phyloP scores from a whole-genome alignment of 768 basidiomycete genomes.

The Mycena albidolilacea region DNA sequence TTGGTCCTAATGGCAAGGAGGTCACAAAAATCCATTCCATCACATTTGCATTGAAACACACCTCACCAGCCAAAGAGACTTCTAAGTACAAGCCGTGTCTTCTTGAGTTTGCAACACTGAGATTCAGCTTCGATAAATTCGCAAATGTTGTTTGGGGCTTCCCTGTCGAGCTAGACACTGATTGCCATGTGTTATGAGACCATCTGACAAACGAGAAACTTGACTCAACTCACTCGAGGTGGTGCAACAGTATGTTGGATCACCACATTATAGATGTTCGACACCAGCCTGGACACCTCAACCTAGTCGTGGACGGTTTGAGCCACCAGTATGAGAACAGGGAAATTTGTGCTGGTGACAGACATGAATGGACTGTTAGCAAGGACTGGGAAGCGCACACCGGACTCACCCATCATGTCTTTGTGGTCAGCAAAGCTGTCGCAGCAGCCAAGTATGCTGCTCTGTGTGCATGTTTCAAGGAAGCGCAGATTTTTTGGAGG shows the following conservation, averaged over 20 bases:
- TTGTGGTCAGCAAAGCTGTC: background rate
- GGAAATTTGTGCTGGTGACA: constrained; percentile 30
- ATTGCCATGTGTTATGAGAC: constrained; percentile 40
- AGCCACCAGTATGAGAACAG: constrained; percentile 9
- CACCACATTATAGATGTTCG: constrained; percentile 38
- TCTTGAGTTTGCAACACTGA: constrained; percentile 47
- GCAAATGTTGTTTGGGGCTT: constrained; percentile 41
- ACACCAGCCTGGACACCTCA: background rate
- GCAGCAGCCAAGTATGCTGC: constrained; percentile 5
- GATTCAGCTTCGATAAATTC: constrained; percentile 42
- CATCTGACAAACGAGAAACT: constrained; percentile 43
- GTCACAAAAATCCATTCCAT: constrained; percentile 39
- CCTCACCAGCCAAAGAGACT: background rate
- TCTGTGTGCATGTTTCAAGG: constrained; percentile 10
- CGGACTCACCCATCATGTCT: constrained; percentile 26
- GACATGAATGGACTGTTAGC: constrained; percentile 41
- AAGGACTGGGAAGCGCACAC: constrained; percentile 36
- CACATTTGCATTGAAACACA: no score
- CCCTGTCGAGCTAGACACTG: constrained; percentile 40
- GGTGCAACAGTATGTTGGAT: constrained; percentile 35
- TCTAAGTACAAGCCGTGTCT: constrained; percentile 49
- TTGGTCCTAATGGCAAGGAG: constrained; percentile 33
- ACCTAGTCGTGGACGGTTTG: background rate
- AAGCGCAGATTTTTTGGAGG: constrained; percentile 38
- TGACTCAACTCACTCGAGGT: constrained; percentile 44